These are phyloP conservation scores for Scleroderma bovista DNA, from an alignment of 768 basidiomycete genomes.

Conservation along the genomic window DNA sequence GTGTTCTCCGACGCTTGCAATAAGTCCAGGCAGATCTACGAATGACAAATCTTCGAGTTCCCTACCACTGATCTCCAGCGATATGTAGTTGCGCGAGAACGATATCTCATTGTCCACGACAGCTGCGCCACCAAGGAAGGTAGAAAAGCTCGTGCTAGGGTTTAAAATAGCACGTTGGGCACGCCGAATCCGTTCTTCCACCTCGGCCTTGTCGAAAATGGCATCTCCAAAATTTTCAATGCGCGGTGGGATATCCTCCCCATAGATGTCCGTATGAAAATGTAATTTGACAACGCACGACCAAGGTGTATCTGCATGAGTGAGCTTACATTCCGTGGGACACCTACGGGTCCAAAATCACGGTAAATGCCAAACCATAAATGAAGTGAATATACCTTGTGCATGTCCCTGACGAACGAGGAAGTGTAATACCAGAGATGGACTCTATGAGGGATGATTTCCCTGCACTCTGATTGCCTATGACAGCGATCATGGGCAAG, in stretches of 20 bases:
- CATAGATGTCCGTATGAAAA: slow-evolving; percentile 30
- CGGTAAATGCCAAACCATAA: slow-evolving; percentile 9
- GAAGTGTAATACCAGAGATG: slow-evolving; percentile 66
- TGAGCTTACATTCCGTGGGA: slow-evolving; percentile 34
- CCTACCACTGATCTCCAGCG: slow-evolving; percentile 37
- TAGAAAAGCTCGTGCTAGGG: slow-evolving; percentile 28
- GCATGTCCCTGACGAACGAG: slow-evolving; percentile 67
- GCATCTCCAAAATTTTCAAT: slow-evolving; percentile 37
- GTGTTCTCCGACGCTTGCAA: slow-evolving; percentile 44
- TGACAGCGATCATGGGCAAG: slow-evolving; percentile 66
- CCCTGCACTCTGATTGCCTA: slow-evolving; percentile 71
- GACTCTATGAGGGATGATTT: slow-evolving; percentile 76
- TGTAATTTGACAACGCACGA: slow-evolving; percentile 40
- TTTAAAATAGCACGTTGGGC: slow-evolving; percentile 57
- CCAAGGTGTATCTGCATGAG: slow-evolving; percentile 22
- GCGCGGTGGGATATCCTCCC: slow-evolving; percentile 16
- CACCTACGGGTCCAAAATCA: slow-evolving; percentile 13
- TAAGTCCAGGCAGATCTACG: slow-evolving; percentile 35
- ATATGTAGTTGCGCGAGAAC: slow-evolving; percentile 40
- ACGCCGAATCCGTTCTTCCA: slow-evolving; percentile 51
- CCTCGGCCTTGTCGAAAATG: slow-evolving; percentile 34
- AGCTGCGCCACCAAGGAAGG: slow-evolving; percentile 14
- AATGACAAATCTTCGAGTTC: slow-evolving; percentile 35
- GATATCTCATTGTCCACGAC: slow-evolving; percentile 8
- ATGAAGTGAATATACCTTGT: slow-evolving; percentile 46